A percentile compares a stretch with the other conserved stretches of the same genome.
Conservation (phyloP, 257 asterid genomes). For the Ballota nigra region DNA sequence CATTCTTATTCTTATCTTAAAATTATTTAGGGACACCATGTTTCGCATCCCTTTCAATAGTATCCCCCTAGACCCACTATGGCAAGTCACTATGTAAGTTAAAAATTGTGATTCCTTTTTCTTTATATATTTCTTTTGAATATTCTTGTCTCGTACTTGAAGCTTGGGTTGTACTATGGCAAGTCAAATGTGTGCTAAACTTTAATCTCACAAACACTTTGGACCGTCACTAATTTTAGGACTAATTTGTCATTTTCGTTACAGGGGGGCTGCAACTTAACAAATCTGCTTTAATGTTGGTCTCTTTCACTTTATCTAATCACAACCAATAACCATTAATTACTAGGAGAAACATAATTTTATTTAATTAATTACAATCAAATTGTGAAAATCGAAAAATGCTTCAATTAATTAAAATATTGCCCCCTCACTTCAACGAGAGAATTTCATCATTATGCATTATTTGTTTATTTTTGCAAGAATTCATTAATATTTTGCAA, state of each 20-base stretch:
- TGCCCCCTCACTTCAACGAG: not conserved
- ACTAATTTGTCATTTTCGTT: constrained; percentile 28
- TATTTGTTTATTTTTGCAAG: not conserved
- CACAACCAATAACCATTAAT: not conserved
- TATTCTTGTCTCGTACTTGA: constrained; percentile 63
- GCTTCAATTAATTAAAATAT: not conserved
- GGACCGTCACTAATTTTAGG: constrained; percentile 20
- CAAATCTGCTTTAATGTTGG: constrained; percentile 13
- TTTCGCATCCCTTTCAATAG: constrained; percentile 36
- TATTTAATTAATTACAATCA: too few species aligned
- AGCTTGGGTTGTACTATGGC: constrained; percentile 34
- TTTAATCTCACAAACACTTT: constrained; percentile 28
- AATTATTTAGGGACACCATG: constrained; percentile 10
- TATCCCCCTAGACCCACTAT: constrained; percentile 35
- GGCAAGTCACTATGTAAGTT: constrained; percentile 29
- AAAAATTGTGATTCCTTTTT: constrained; percentile 47
- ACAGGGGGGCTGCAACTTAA: not conserved
- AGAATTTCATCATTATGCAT: not conserved
- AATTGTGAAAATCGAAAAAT: not conserved
- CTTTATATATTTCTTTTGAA: constrained; percentile 49
- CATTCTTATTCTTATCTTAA: constrained; percentile 38
- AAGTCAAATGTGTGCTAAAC: constrained; percentile 37
- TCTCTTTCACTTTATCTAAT: constrained; percentile 24
- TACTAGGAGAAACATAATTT: not conserved
- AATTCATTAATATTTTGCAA: not conserved